phyloP scores from a whole-genome alignment of 305 asterid genomes.

The Striga hermonthica region DNA sequence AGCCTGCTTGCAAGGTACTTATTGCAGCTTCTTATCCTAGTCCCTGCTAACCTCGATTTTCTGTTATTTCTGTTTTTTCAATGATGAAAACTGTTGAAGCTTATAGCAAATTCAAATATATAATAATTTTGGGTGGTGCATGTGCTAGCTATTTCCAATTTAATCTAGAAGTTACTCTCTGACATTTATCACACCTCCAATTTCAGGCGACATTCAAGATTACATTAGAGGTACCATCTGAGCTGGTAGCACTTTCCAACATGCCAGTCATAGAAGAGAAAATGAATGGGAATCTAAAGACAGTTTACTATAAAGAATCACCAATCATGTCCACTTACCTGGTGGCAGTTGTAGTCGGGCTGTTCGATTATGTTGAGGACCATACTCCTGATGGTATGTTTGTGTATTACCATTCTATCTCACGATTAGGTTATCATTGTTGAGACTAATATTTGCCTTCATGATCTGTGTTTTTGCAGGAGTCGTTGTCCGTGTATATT shows the following conservation, averaged over 20 bases:
- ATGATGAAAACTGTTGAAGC: neutral
- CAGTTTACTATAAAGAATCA: constrained; percentile 82
- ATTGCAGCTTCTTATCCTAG: neutral
- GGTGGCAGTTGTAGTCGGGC: constrained; percentile 96
- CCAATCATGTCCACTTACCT: constrained; percentile 98
- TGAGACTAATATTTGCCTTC: constrained; percentile 7
- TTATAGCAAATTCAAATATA: neutral
- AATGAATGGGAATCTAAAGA: constrained; percentile 60
- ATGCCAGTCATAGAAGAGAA: constrained; percentile 84
- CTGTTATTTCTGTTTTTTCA: neutral
- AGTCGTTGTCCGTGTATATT: constrained; percentile 76
- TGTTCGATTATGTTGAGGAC: constrained; percentile 92
- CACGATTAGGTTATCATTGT: constrained; percentile 7
- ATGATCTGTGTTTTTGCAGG: constrained; percentile 45
- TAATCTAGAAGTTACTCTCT: constrained; percentile 14
- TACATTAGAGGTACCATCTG: constrained; percentile 89
- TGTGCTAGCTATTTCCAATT: neutral
- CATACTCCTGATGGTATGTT: constrained; percentile 83
- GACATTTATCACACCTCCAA: constrained; percentile 25
- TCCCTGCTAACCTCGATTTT: too few species aligned
- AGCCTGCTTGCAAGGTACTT: constrained; percentile 91
- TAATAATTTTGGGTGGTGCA: neutral
- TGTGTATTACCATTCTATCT: neutral
- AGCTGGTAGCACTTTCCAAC: constrained; percentile 88
- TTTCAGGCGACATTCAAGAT: constrained; percentile 93